Percentiles rank a stretch among this genome's conserved stretches.
phyloP scores from a whole-genome alignment of 495 filamentous ascomycete species.

The Neohortaea acidophila region DNA sequence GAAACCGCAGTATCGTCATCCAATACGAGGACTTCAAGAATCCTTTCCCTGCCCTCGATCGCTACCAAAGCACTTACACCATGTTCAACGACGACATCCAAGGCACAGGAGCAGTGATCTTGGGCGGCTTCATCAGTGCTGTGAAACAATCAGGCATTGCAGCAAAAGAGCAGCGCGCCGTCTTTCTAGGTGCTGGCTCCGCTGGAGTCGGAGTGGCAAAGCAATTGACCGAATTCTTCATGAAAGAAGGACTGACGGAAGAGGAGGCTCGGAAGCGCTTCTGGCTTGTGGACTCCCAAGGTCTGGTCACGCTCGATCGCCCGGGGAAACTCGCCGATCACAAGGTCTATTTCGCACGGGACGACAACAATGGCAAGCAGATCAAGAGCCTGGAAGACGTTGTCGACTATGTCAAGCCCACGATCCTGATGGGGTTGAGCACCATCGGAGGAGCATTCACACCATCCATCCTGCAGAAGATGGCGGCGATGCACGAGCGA shows the following conservation, averaged over 20 bases:
- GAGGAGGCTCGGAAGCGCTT: slow-evolving; percentile 80
- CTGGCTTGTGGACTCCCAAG: slow-evolving; percentile 84
- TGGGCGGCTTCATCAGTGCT: slow-evolving; percentile 87
- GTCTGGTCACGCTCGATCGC: slow-evolving; percentile 83
- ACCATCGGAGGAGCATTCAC: slow-evolving; percentile 93
- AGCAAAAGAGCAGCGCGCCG: slow-evolving; percentile 77
- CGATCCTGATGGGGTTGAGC: slow-evolving; percentile 84
- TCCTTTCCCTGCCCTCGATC: slow-evolving; percentile 83
- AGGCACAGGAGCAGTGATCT: slow-evolving; percentile 89
- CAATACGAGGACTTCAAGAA: slow-evolving; percentile 99
- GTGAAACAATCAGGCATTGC: slow-evolving; percentile 78
- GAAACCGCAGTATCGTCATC: slow-evolving; percentile 82
- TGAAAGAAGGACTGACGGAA: slow-evolving; percentile 83
- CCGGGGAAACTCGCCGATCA: slow-evolving; percentile 90
- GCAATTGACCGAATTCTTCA: slow-evolving; percentile 92
- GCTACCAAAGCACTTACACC: slow-evolving; percentile 74
- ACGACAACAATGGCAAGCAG: slow-evolving; percentile 83
- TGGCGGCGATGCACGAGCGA: slow-evolving; percentile 63
- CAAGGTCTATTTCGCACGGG: slow-evolving; percentile 92
- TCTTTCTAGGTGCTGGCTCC: slow-evolving; percentile 91
- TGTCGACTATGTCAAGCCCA: slow-evolving; percentile 84
- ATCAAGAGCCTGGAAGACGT: slow-evolving; percentile 81
- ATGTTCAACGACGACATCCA: slow-evolving; percentile 99
- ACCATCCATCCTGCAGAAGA: slow-evolving; percentile 65
- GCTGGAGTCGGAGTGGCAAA: slow-evolving; percentile 95